Evolutionary conservation across 352 stramenopile genomes (phyloP).

Genomic region (Globisporangium orthogonon): DNA sequence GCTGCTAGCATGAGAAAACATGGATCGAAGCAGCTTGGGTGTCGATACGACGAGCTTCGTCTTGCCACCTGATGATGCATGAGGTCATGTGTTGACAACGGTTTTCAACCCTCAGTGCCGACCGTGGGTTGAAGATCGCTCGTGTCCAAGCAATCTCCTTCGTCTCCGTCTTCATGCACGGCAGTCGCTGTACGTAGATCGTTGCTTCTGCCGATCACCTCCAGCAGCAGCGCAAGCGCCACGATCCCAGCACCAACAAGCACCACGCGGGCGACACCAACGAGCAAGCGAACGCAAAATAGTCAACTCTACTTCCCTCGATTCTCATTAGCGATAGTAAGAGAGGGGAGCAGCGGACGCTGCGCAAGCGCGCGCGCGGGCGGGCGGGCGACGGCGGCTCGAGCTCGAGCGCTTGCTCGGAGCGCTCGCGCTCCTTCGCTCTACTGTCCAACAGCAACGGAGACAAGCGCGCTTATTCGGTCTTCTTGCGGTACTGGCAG

Average conservation of each 20-base stretch:
- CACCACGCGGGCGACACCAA: neutral
- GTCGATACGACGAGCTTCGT: too few species aligned
- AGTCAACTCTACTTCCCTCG: conserved; percentile 59
- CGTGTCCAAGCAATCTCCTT: too few species aligned
- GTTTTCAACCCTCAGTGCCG: too few species aligned
- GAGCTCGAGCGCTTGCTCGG: neutral
- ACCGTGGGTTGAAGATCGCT: neutral
- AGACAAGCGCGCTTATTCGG: conserved; percentile 87
- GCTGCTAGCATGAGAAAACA: too few species aligned
- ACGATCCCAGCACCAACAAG: neutral
- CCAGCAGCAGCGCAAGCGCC: too few species aligned
- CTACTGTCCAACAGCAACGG: conserved; percentile 22
- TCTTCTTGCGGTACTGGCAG: conserved; percentile 99
- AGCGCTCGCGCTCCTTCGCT: conserved; percentile 20
- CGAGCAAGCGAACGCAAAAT: conserved; percentile 30
- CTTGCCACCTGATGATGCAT: too few species aligned
- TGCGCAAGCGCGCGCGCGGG: neutral
- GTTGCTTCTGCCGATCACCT: too few species aligned
- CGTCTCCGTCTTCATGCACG: too few species aligned
- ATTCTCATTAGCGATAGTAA: conserved; percentile 31
- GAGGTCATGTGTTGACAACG: too few species aligned
- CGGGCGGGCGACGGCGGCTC: neutral
- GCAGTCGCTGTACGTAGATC: too few species aligned
- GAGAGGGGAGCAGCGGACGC: conserved; percentile 6
- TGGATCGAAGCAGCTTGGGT: too few species aligned